Evolutionary conservation across 179 eudicot species (phyloP).

Genomic region (Nepenthes alata): DNA sequence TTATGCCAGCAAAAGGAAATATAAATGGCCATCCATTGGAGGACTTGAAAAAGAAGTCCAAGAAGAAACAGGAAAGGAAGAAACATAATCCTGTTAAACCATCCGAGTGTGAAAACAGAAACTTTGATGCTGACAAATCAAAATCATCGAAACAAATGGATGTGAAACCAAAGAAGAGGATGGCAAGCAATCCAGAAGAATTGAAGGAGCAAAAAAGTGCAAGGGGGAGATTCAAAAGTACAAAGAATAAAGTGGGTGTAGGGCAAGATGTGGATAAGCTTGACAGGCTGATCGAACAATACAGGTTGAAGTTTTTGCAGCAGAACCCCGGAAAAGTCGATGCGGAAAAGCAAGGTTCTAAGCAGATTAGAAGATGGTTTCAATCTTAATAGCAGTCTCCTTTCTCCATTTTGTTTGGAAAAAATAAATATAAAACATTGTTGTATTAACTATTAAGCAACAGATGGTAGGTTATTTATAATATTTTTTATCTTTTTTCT

Average conservation of each 20-base stretch:
- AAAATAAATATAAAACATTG: too few species aligned
- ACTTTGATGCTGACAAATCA: conserved; percentile 1
- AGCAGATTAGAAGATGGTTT: conserved; percentile 74
- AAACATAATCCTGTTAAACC: conserved; percentile 7
- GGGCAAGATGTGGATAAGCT: conserved; percentile 63
- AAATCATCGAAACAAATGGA: conserved; percentile 6
- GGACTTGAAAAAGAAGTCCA: conserved; percentile 4
- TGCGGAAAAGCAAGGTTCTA: conserved; percentile 48
- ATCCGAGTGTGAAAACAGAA: conserved; percentile 3
- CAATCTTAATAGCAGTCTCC: conserved; percentile 19
- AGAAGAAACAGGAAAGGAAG: conserved; percentile 13
- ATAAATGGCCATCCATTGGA: conserved; percentile 7
- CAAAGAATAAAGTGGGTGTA: conserved; percentile 30
- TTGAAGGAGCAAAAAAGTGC: conserved; percentile 8
- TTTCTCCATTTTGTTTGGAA: too few species aligned
- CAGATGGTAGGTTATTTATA: too few species aligned
- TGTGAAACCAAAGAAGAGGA: conserved; percentile 26
- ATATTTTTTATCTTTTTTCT: too few species aligned
- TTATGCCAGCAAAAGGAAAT: conserved; percentile 7
- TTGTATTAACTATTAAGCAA: too few species aligned
- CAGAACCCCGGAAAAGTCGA: conserved; percentile 25
- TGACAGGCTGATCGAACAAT: conserved; percentile 57
- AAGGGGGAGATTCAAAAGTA: conserved; percentile 19
- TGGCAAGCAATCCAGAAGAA: conserved; percentile 15
- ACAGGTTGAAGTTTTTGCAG: conserved; percentile 52